Base-by-base conservation (phyloP, 495 filamentous ascomycete genomes). In the Sphaerosporella brunnea region DNA sequence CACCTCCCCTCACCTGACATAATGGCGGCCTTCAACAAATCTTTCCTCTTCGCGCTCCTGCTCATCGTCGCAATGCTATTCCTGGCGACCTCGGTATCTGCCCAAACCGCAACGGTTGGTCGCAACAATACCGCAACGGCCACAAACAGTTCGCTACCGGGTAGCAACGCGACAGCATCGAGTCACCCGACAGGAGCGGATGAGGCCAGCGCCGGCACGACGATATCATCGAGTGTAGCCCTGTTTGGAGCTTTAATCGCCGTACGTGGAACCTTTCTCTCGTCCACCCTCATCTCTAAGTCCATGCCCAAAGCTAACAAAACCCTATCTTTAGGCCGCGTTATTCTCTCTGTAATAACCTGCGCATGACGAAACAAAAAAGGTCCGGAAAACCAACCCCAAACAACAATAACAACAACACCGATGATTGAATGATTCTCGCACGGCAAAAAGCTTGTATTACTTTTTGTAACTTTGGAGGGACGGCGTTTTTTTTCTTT, bases 331-430 rank as follows among this genome's bases (percentile, higher is more conserved):
- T 20, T 15, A 59, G 56, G 56, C 56, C 21, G 56, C 56, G 3
- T 43, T 59, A 8, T 59, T 59, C 34, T 54, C 56, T 16, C 53
- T 59, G 53, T 59, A 58, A 50, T n/a, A n/a, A n/a, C n/a, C n/a
- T n/a, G n/a, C n/a, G n/a, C n/a, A n/a, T n/a, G n/a, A n/a, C n/a
- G n/a, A n/a, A n/a, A n/a, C n/a, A n/a, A n/a, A n/a, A n/a, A n/a
- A n/a, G n/a, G n/a, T n/a, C n/a, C n/a, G n/a, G n/a, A n/a, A n/a
- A n/a, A n/a, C n/a, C n/a, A n/a, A n/a, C n/a, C n/a, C n/a, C n/a
- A n/a, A n/a, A n/a, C n/a, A n/a, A n/a, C n/a, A n/a, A n/a, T n/a
- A n/a, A n/a, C n/a, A n/a, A n/a, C n/a, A n/a, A n/a, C n/a, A n/a
- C n/a, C n/a, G n/a, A n/a, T n/a, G n/a, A n/a, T n/a, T n/a, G n/a